Conservation (phyloP, 352 stramenopile species). For the Aphanomyces astaci region DNA sequence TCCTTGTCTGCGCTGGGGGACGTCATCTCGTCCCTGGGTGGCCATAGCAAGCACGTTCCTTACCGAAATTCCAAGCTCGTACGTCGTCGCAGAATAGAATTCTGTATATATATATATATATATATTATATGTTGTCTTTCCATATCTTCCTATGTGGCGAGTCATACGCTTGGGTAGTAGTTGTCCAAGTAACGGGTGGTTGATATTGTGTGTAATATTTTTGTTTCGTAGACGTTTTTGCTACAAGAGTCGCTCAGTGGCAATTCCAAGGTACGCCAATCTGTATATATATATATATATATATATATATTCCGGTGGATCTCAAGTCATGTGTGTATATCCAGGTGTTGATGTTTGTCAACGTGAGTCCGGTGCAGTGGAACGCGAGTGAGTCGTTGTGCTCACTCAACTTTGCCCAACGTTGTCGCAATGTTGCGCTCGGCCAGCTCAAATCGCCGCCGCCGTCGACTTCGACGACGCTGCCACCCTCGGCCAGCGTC, state of each 20-base stretch:
- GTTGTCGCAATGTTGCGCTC: constrained; percentile 82
- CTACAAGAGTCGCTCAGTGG: constrained; percentile 76
- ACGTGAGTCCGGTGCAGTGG: constrained; percentile 82
- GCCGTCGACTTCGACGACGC: neutral
- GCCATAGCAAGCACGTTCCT: constrained; percentile 88
- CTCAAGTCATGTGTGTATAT: neutral
- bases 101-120: too few relatives aligned
- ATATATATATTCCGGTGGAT: too few relatives aligned
- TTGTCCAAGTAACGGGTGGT: neutral
- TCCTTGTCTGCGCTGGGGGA: constrained; percentile 91
- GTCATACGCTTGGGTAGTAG: too few relatives aligned
- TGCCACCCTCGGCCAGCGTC: too few relatives aligned
- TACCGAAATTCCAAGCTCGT: constrained; percentile 94
- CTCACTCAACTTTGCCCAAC: constrained; percentile 85
- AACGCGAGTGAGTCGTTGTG: constrained; percentile 85
- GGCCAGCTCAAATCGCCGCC: constrained; percentile 56
- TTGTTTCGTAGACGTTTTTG: constrained; percentile 48
- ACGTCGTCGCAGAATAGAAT: neutral
- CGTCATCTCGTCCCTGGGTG: constrained; percentile 89
- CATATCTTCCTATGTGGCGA: neutral
- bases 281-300: too few relatives aligned
- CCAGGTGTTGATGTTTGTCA: constrained; percentile 75
- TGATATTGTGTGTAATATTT: neutral
- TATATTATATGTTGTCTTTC: too few relatives aligned
- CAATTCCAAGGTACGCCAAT: constrained; percentile 57